A percentile compares a stretch with the other conserved stretches of the same genome.
Conservation (phyloP, 257 asterid genomes). For the Verbascum thapsus region DNA sequence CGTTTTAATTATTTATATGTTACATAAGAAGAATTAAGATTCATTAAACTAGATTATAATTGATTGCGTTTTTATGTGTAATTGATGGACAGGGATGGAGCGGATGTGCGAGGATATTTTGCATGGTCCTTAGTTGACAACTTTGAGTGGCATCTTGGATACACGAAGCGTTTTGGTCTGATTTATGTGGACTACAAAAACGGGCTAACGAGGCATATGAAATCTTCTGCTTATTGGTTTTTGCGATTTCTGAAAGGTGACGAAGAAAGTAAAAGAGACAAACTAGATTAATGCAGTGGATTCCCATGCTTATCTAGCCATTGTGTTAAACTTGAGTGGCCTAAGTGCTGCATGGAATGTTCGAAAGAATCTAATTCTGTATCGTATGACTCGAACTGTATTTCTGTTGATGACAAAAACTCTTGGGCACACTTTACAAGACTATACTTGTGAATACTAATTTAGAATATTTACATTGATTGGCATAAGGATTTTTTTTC, state of each 20-base stretch:
- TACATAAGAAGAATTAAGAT: neutral
- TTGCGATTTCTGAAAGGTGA: conserved; percentile 40
- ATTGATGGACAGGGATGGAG: conserved; percentile 57
- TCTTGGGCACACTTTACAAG: neutral
- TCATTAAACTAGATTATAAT: neutral
- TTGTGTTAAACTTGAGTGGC: neutral
- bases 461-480: too few relatives aligned
- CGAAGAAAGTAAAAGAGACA: conserved; percentile 31
- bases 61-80: neutral
- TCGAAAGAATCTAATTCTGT: neutral
- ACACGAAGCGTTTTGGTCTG: conserved; percentile 61
- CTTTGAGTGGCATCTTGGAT: conserved; percentile 73
- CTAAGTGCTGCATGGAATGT: neutral
- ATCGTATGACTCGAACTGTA: neutral
- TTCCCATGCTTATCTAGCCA: neutral
- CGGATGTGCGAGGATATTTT: conserved; percentile 71
- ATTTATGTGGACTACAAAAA: conserved; percentile 50
- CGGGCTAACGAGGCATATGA: conserved; percentile 41
- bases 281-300: conserved; percentile 32
- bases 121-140: conserved; percentile 77
- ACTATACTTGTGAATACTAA: neutral
- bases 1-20: conserved; percentile 16
- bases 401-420: neutral
- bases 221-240: conserved; percentile 64
- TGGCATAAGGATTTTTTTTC: too few relatives aligned